These are phyloP conservation scores for Pyrus pyrifolia DNA, from an alignment of 306 rosid species.

Conservation along the genomic window DNA sequence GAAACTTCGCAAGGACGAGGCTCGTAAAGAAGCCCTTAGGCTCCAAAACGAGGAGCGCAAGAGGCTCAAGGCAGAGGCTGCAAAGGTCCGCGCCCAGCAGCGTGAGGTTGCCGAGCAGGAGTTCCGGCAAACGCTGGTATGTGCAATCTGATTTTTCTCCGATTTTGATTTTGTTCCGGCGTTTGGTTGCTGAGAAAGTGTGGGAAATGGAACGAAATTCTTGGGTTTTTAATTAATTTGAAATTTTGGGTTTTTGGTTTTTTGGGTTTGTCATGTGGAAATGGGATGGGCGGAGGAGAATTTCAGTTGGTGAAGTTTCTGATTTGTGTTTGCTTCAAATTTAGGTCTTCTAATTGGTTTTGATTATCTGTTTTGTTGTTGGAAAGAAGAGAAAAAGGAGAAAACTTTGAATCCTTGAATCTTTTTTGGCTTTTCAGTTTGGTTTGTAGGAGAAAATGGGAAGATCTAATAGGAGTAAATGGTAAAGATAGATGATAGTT, in stretches of 20 bases:
- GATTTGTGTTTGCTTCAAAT: background rate
- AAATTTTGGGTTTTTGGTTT: background rate
- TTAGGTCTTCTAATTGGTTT: too few species aligned
- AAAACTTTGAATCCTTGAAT: background rate
- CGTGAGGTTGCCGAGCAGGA: slow-evolving; percentile 55
- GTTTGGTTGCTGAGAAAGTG: slow-evolving; percentile 5
- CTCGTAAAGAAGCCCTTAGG: slow-evolving; percentile 53
- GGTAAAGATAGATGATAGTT: background rate
- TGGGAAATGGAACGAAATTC: background rate
- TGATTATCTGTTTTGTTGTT: background rate
- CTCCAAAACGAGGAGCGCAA: slow-evolving; percentile 61
- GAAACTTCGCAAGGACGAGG: slow-evolving; percentile 65
- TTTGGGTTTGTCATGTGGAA: background rate
- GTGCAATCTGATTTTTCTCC: background rate
- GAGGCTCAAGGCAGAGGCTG: slow-evolving; percentile 67
- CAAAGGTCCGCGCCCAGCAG: slow-evolving; percentile 58
- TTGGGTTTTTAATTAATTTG: background rate
- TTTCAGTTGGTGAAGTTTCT: background rate
- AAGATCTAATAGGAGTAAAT: background rate
- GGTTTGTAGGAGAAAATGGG: background rate
- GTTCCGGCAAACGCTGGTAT: slow-evolving; percentile 61
- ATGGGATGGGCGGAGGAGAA: background rate
- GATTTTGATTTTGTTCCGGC: background rate
- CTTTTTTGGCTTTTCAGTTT: background rate
- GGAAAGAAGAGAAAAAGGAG: background rate